These are phyloP conservation scores for Quercus phellos DNA, from an alignment of 331 rosid species.

Conservation along the genomic window DNA sequence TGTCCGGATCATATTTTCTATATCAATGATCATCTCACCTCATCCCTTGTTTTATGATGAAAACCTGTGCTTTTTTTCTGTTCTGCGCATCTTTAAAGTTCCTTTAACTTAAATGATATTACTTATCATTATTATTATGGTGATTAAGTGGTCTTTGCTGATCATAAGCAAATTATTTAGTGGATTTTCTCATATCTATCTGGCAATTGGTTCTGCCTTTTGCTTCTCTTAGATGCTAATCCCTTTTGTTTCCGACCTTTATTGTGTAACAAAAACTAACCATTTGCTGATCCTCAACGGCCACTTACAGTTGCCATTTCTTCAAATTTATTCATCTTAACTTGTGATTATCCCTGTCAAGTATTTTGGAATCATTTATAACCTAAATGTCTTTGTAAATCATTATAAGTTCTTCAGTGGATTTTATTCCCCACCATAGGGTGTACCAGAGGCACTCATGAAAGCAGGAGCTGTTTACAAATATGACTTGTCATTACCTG, in stretches of 20 bases:
- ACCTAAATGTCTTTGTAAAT: not conserved
- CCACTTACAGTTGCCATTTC: not conserved
- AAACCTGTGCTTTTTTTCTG: not conserved
- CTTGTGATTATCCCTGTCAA: not conserved
- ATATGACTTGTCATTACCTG: slow-evolving; percentile 82
- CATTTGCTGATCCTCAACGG: not conserved
- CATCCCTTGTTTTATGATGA: not conserved
- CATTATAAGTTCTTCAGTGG: not conserved
- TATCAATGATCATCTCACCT: not conserved
- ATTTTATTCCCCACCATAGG: slow-evolving; percentile 40
- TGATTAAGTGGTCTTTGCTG: not conserved
- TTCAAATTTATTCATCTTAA: not conserved
- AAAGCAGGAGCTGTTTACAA: slow-evolving; percentile 86
- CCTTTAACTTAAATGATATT: not conserved
- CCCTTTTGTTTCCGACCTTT: not conserved
- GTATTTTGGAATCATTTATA: not conserved
- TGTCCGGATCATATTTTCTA: not conserved
- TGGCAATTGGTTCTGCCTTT: not conserved
- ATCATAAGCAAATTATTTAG: not conserved
- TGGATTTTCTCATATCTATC: not conserved
- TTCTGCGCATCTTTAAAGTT: not conserved
- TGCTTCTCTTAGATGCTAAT: slow-evolving; percentile 6
- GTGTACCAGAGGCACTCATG: slow-evolving; percentile 79
- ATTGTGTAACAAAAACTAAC: not conserved
- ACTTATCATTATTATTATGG: not conserved